phyloP scores from a whole-genome alignment of 78 protist genomes.

The Polysphondylium violaceum region DNA sequence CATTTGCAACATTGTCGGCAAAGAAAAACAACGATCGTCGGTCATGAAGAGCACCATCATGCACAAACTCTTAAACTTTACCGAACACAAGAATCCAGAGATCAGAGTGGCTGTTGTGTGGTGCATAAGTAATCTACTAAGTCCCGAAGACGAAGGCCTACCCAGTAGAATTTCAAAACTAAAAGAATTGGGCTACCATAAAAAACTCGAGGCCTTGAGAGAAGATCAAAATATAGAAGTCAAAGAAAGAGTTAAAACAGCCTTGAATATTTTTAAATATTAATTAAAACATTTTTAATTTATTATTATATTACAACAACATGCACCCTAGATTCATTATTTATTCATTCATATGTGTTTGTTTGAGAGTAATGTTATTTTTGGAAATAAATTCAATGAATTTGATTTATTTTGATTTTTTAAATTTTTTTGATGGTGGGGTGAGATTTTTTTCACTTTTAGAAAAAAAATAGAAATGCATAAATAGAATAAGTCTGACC shows the following conservation, averaged over 20 bases:
- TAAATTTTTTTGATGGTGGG: too few relatives aligned
- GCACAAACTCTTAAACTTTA: neutral
- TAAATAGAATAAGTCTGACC: too few relatives aligned
- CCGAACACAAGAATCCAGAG: slow-evolving; percentile 28
- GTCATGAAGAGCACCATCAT: slow-evolving; percentile 44
- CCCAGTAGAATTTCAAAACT: neutral
- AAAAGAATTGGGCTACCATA: slow-evolving; percentile 7
- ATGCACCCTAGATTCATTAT: too few relatives aligned
- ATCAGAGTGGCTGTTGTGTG: slow-evolving; percentile 32
- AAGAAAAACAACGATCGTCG: slow-evolving; percentile 32
- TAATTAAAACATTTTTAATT: too few relatives aligned
- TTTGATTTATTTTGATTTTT: too few relatives aligned
- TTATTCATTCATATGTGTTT: too few relatives aligned
- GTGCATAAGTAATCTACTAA: slow-evolving; percentile 44
- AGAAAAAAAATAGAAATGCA: too few relatives aligned
- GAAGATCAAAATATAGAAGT: slow-evolving; percentile 49
- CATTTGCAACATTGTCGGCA: slow-evolving; percentile 60
- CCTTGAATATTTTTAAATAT: slow-evolving; percentile 28
- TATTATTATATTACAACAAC: too few relatives aligned
- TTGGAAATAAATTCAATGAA: too few relatives aligned
- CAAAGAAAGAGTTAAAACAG: slow-evolving; percentile 55
- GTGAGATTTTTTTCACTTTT: too few relatives aligned
- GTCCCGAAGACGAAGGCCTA: neutral
- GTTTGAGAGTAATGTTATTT: too few relatives aligned
- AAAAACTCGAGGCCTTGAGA: slow-evolving; percentile 6